Evolutionary conservation across 345 rosid genomes (phyloP).

Genomic region (Passiflora organensis): DNA sequence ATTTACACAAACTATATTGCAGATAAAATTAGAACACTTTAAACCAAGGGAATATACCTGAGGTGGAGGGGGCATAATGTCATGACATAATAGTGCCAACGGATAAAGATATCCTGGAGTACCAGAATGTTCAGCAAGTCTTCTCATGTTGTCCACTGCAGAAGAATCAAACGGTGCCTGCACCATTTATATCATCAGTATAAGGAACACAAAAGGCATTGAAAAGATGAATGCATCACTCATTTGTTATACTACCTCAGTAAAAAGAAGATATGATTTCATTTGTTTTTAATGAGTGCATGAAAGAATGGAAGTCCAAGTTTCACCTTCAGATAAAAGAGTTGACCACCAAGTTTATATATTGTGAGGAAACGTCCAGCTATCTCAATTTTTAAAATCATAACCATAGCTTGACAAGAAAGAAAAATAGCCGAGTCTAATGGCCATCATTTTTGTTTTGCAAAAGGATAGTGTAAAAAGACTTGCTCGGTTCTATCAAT

Average conservation of each 20-base stretch:
- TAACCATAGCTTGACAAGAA: neutral
- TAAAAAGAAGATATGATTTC: neutral
- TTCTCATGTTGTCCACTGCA: slow-evolving; percentile 91
- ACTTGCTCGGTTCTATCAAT: no score
- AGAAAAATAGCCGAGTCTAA: neutral
- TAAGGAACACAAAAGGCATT: slow-evolving; percentile 17
- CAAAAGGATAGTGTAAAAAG: no score
- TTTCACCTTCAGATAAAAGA: no score
- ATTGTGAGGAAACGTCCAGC: no score
- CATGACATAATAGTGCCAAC: slow-evolving; percentile 68
- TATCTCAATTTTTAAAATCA: no score
- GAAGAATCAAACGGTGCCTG: slow-evolving; percentile 92
- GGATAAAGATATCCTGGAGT: slow-evolving; percentile 80
- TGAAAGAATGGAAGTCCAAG: no score
- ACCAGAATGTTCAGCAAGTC: slow-evolving; percentile 79
- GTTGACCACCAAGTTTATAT: no score
- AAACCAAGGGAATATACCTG: slow-evolving; percentile 37
- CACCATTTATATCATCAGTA: slow-evolving; percentile 39
- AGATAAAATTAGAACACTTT: slow-evolving; percentile 1
- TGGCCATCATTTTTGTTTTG: neutral
- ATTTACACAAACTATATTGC: slow-evolving; percentile 10
- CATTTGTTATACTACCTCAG: neutral
- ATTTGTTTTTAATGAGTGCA: no score
- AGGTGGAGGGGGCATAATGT: slow-evolving; percentile 94
- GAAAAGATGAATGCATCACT: slow-evolving; percentile 5